Evolutionary conservation across 352 stramenopile species (phyloP), one percentile per base, ranked within the genome.

Genomic region (Lagenidium sp.): DNA sequence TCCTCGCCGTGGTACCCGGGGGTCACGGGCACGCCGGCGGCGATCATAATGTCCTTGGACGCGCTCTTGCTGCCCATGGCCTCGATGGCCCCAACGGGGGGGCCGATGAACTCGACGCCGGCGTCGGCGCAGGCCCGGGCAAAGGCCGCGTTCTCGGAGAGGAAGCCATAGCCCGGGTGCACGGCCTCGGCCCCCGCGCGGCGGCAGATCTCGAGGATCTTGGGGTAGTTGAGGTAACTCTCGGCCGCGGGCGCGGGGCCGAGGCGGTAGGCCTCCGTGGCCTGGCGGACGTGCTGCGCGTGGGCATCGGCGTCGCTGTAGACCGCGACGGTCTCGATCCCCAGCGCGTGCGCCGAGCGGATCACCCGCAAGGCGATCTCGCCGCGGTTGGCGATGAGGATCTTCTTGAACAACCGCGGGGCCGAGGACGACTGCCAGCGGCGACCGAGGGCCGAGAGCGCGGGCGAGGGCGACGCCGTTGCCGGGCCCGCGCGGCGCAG

Each of bases 341-440:
- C 91, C 30, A 98, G 73, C 62, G 98, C 94, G 42, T 94, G 95
- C 4, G 74, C 78, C 1, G 94, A 92, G 39, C 96, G 82, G 72
- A 97, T 96, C 54, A 99, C 97, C 18, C 96, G 83, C 31, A 94
- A 96, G 8, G 95, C 95, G 67, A 99, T 98, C 66, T 99, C 96
- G 25, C 96, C 96, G 24, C 96, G 90, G 76, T 99, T 99, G 25
- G 95, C 95, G 7, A 93, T 93, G 79, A 99, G 83, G 36, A 99
- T 60, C 61, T 98, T 99, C 42, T 60, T 58, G 29, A 85, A 53
- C 47, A 85, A 85, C 16, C 68, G 71, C 24, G 71, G 68, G 29
- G 82, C 61, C 40, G n/a, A n/a, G n/a, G n/a, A n/a, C n/a, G n/a
- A n/a, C n/a, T n/a, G n/a, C n/a, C n/a, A n/a, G n/a, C n/a, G n/a